phyloP scores from a whole-genome alignment of 495 filamentous ascomycete genomes.

The Massariosphaeria phaeospora region DNA sequence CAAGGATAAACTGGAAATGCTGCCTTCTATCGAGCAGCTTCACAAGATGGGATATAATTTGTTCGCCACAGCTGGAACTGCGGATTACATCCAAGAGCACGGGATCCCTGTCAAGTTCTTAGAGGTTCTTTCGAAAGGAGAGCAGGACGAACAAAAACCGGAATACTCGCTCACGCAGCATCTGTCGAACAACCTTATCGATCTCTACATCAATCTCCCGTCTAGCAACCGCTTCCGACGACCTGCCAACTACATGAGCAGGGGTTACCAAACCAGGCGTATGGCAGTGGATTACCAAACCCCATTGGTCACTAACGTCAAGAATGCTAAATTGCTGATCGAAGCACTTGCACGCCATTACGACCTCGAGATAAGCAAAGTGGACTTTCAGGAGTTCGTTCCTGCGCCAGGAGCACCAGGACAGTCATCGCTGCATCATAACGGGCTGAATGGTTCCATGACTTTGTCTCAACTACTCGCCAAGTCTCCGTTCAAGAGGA shows the following conservation, averaged over 20 bases:
- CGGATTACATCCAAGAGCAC: slow-evolving; percentile 90
- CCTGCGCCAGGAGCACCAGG: slow-evolving; percentile 19
- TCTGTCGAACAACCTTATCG: slow-evolving; percentile 92
- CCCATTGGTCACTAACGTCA: slow-evolving; percentile 95
- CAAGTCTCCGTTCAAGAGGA: slow-evolving; percentile 75
- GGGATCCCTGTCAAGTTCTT: slow-evolving; percentile 85
- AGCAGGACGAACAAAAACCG: slow-evolving; percentile 78
- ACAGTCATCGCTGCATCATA: slow-evolving; percentile 53
- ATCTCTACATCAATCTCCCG: slow-evolving; percentile 96
- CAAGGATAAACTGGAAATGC: slow-evolving; percentile 96
- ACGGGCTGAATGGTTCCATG: slow-evolving; percentile 53
- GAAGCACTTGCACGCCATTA: slow-evolving; percentile 89
- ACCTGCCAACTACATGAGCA: slow-evolving; percentile 97
- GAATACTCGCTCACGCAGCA: slow-evolving; percentile 96
- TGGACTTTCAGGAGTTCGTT: slow-evolving; percentile 75
- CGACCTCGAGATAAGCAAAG: slow-evolving; percentile 69
- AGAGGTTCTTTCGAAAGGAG: slow-evolving; percentile 64
- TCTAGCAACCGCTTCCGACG: slow-evolving; percentile 95
- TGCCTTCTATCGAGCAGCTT: slow-evolving; percentile 85
- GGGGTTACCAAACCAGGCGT: slow-evolving; percentile 87
- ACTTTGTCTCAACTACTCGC: slow-evolving; percentile 67
- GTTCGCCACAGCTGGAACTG: slow-evolving; percentile 91
- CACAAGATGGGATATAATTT: slow-evolving; percentile 86
- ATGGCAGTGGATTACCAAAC: slow-evolving; percentile 99
- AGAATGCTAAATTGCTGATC: slow-evolving; percentile 95